Conservation (phyloP, 2,329 filamentous ascomycete species). For the Trichoderma sp. region DNA sequence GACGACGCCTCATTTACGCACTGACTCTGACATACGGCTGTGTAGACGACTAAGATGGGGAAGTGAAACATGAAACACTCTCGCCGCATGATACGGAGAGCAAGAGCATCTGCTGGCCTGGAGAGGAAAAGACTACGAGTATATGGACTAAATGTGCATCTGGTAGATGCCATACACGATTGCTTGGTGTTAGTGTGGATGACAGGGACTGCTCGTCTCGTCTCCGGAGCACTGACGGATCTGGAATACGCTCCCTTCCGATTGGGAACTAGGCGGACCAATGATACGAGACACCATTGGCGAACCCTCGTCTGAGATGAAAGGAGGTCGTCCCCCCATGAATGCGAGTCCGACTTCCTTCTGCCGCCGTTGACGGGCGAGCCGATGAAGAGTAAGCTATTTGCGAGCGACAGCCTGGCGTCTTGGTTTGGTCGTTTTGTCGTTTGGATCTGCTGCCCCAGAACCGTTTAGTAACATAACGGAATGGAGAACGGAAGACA, state of each 20-base stretch:
- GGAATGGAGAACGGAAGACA: background rate
- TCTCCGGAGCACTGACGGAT: slow-evolving; percentile 1
- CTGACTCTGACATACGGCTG: background rate
- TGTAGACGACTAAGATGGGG: background rate
- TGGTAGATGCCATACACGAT: background rate
- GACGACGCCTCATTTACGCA: background rate
- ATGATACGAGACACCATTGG: background rate
- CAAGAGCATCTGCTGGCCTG: background rate
- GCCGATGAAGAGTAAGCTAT: background rate
- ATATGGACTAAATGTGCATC: background rate
- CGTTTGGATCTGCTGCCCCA: background rate
- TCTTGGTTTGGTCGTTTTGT: background rate
- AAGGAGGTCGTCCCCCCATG: background rate
- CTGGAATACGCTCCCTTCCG: background rate
- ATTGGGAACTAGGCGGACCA: background rate
- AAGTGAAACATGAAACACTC: background rate
- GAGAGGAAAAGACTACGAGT: background rate
- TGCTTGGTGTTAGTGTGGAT: background rate
- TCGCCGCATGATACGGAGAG: background rate
- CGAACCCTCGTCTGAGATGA: background rate
- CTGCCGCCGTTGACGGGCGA: background rate
- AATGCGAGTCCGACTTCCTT: background rate
- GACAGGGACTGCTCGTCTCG: background rate
- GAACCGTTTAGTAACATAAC: background rate
- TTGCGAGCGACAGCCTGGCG: background rate